A percentile compares a stretch with the other conserved stretches of the same genome.
These are phyloP conservation scores for Mucor mucedo DNA, from an alignment of 371 early-diverging fungal species.

Conservation along the genomic window DNA sequence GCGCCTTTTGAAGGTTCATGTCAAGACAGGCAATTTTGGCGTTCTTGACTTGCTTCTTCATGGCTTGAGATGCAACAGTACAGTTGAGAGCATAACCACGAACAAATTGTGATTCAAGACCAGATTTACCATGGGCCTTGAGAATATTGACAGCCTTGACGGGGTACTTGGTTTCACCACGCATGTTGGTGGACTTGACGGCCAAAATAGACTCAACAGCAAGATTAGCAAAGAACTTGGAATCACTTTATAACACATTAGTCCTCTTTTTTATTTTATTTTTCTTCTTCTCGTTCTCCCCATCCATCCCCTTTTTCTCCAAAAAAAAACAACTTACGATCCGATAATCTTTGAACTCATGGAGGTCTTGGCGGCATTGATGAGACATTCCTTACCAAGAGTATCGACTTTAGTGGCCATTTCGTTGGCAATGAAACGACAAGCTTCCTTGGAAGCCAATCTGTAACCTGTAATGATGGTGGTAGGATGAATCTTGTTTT, in stretches of 20 bases:
- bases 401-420: slow-evolving; percentile 94
- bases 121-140: slow-evolving; percentile 98
- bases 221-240: slow-evolving; percentile 96
- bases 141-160: slow-evolving; percentile 98
- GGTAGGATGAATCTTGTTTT: slow-evolving; percentile 98
- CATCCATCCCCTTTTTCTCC: too few relatives aligned
- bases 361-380: slow-evolving; percentile 97
- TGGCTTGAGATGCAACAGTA: slow-evolving; percentile 96
- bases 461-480: slow-evolving; percentile 99
- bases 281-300: background rate
- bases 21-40: slow-evolving; percentile 99
- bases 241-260: slow-evolving; percentile 62
- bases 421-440: slow-evolving; percentile 97
- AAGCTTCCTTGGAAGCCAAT: slow-evolving; percentile 97
- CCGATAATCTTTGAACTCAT: slow-evolving; percentile 99
- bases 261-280: background rate
- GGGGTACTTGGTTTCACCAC: slow-evolving; percentile 94
- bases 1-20: slow-evolving; percentile 99
- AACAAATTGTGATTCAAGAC: slow-evolving; percentile 90
- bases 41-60: slow-evolving; percentile 86
- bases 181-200: slow-evolving; percentile 85
- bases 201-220: slow-evolving; percentile 95
- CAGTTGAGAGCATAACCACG: slow-evolving; percentile 99
- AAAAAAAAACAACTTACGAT: slow-evolving; percentile 55
- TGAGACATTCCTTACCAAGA: slow-evolving; percentile 90